These are phyloP conservation scores for Hypoxylon lenormandii DNA, from an alignment of 495 filamentous ascomycete species.

Conservation along the genomic window DNA sequence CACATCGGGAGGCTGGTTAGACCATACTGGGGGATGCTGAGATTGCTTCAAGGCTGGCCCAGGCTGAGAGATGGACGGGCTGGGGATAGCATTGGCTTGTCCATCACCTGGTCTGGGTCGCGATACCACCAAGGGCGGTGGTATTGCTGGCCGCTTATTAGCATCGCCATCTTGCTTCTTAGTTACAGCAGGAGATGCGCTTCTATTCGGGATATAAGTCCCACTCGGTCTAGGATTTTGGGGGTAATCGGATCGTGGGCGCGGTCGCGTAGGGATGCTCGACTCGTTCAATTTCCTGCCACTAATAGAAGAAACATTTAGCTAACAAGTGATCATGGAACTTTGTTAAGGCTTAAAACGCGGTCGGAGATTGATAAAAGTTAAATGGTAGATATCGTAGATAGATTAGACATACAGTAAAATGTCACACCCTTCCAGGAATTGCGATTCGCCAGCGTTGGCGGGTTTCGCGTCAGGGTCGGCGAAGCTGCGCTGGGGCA, in stretches of 20 bases:
- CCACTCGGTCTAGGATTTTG: constrained; percentile 25
- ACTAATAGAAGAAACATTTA: constrained; percentile 60
- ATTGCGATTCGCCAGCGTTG: constrained; percentile 68
- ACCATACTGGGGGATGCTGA: constrained; percentile 21
- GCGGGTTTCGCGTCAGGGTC: constrained; percentile 62
- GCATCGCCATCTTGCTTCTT: constrained; percentile 31
- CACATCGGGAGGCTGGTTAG: constrained; percentile 5
- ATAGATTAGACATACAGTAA: constrained; percentile 70
- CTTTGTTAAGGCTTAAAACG: constrained; percentile 33
- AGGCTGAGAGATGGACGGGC: constrained; percentile 3
- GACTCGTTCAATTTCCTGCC: constrained; percentile 76
- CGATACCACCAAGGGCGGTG: constrained; percentile 9
- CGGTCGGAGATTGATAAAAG: constrained; percentile 34
- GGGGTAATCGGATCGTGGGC: constrained; percentile 53
- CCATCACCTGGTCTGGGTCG: constrained; percentile 27
- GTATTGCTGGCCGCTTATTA: constrained; percentile 16
- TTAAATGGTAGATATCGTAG: constrained; percentile 9
- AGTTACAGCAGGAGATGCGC: neutral
- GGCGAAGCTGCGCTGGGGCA: constrained; percentile 58
- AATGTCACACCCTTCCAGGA: constrained; percentile 80
- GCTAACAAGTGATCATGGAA: constrained; percentile 35
- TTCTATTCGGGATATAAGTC: constrained; percentile 31
- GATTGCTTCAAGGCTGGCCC: constrained; percentile 3
- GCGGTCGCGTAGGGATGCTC: constrained; percentile 71
- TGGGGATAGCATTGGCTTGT: constrained; percentile 8